Base-by-base conservation (phyloP, 2,329 filamentous ascomycete species). In the Fusarium pseudonygamai region DNA sequence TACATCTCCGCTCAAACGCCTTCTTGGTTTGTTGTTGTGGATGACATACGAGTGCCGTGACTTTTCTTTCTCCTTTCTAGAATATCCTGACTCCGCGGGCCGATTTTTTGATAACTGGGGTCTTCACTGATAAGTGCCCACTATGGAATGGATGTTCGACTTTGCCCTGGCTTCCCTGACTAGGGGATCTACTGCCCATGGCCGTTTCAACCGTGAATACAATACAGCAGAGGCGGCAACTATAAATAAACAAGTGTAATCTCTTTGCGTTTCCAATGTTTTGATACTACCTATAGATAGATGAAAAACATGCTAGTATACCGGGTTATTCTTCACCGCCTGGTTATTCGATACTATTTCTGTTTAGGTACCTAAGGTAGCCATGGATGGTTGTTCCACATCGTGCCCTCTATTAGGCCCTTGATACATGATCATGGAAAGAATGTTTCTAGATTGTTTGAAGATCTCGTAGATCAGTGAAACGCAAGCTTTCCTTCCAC, bases 71-170 rank as follows among this genome's bases (percentile, higher is more conserved):
- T 37, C 34, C 5, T 59, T 70, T 69, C 49, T 45, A 60, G 34
- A 65, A 70, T 70, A 70, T 34, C 60, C n/a, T 70, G 67, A 70
- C 43, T 65, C 53, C 28, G 24, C 67, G 65, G 67, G 67, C 67
- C 66, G 67, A 70, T 61, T 69, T 43, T 46, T 32, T 20, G 22
- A 60, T 70, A 65, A 66, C 43, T 66, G 53, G 53, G 67, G 60
- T 34, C 67, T 42, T 49, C 13, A 24, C 34, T 20, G 30, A 46
- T 26, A 14, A 36, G 28, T 47, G 30, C 28, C 47, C 65, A 55
- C 37, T 47, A 36, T 36, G 34, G 34, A 24, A 36, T 36, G 34
- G 34, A 24, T 39, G 46, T 47, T 39, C 43, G 59, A 15, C 45
- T 22, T 46, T 46, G 45, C 26, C 26, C 26, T 46, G 43, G 13